Percentiles rank a stretch among this genome's conserved stretches.
phyloP scores from a whole-genome alignment of 495 filamentous ascomycete species.

The Trichoderma virens region DNA sequence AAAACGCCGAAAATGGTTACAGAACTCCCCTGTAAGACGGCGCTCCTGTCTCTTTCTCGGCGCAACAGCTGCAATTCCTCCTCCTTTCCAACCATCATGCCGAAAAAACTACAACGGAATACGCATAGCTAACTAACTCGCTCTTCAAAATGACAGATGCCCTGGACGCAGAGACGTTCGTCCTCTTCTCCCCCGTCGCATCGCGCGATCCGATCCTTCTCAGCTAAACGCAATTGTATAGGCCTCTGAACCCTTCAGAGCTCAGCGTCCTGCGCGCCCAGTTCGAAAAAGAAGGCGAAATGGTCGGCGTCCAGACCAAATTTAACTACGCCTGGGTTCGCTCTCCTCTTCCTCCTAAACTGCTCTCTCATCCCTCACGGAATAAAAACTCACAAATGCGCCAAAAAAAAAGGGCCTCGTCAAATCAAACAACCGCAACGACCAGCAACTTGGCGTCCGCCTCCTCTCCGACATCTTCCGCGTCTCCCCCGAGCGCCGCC shows the following conservation, averaged over 20 bases:
- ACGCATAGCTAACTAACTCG: background rate
- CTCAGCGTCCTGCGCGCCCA: constrained; percentile 85
- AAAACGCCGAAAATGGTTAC: constrained; percentile 42
- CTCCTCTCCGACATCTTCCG: constrained; percentile 97
- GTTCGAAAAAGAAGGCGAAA: constrained; percentile 93
- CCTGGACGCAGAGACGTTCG: constrained; percentile 90
- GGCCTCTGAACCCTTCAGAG: constrained; percentile 80
- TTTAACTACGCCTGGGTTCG: constrained; percentile 97
- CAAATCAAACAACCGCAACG: constrained; percentile 71
- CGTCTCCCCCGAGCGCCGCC: constrained; percentile 76
- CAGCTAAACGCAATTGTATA: constrained; percentile 24
- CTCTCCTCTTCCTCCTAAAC: background rate
- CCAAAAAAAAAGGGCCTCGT: constrained; percentile 67
- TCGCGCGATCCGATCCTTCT: background rate
- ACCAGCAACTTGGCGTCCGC: constrained; percentile 93
- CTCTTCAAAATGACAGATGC: constrained; percentile 60
- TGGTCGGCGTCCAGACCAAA: constrained; percentile 94
- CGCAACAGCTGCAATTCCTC: constrained; percentile 12
- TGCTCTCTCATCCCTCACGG: background rate
- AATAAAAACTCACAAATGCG: background rate
- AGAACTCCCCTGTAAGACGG: constrained; percentile 63
- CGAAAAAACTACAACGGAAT: background rate
- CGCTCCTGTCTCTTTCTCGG: constrained; percentile 15
- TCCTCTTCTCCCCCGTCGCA: background rate
- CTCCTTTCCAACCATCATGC: constrained; percentile 7